phyloP scores from a whole-genome alignment of 2,329 filamentous ascomycete genomes.

The Diaporthe capsici region DNA sequence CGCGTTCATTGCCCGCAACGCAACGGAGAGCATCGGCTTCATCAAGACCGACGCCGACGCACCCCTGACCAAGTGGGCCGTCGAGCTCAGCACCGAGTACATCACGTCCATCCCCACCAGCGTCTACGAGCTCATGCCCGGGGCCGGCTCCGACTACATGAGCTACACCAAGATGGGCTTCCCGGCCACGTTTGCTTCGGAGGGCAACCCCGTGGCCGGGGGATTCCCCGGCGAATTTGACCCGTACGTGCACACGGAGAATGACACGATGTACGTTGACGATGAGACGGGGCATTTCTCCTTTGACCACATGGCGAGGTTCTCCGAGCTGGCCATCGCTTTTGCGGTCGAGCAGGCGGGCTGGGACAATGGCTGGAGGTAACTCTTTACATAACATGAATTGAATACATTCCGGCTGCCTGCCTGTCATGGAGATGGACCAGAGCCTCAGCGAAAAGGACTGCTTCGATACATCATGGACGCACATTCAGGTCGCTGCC shows the following conservation, averaged over 20 bases:
- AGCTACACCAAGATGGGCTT: conserved; percentile 56
- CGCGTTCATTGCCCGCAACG: conserved; percentile 54
- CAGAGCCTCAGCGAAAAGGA: too few relatives aligned
- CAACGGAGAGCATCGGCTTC: conserved; percentile 56
- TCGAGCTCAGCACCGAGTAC: conserved; percentile 53
- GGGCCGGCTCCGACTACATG: conserved; percentile 59
- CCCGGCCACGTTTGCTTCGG: conserved; percentile 55
- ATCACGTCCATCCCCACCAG: conserved; percentile 51
- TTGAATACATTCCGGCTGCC: background rate
- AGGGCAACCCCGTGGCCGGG: conserved; percentile 54
- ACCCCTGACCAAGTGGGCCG: conserved; percentile 53
- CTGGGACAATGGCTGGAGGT: conserved; percentile 57
- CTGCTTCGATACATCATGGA: too few relatives aligned
- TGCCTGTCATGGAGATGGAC: background rate
- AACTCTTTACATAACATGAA: background rate
- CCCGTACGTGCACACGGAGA: conserved; percentile 54
- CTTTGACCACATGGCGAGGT: conserved; percentile 57
- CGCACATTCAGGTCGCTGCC: too few relatives aligned
- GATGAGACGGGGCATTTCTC: conserved; percentile 56
- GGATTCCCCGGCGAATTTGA: conserved; percentile 53
- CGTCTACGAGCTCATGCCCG: conserved; percentile 50
- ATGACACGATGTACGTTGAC: conserved; percentile 56
- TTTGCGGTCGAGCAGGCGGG: conserved; percentile 57
- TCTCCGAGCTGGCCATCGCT: conserved; percentile 56
- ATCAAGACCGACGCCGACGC: conserved; percentile 55